A percentile compares a stretch with the other conserved stretches of the same genome.
Conservation (phyloP, 176 grass and related monocot genomes). For the barley (Hordeum vulgare) region MorexV3_pseudomolecules_assembly NC_058519.1:653283489-653283988, state of each 20-base stretch:
- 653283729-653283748: slow-evolving; percentile 23
- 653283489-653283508: slow-evolving; percentile 14
- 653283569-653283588: neutral
- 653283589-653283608: slow-evolving; percentile 1
- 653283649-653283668: slow-evolving; percentile 33
- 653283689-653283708: slow-evolving; percentile 42
- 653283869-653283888: neutral
- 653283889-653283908: neutral
- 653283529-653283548: slow-evolving; percentile 24
- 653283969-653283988: too few relatives aligned
- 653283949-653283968: too few relatives aligned
- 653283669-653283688: slow-evolving; percentile 21
- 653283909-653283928: neutral
- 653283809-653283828: too few relatives aligned
- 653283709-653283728: slow-evolving; percentile 39
- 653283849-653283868: neutral
- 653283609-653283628: slow-evolving; percentile 36
- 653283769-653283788: neutral
- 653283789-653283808: neutral
- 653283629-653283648: slow-evolving; percentile 56
- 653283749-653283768: slow-evolving; percentile 14
- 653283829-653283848: neutral
- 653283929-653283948: neutral
- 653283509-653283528: slow-evolving; percentile 14
- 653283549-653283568: neutral